phyloP scores from a whole-genome alignment of 495 filamentous ascomycete species.

The Aspergillus affinis region DNA sequence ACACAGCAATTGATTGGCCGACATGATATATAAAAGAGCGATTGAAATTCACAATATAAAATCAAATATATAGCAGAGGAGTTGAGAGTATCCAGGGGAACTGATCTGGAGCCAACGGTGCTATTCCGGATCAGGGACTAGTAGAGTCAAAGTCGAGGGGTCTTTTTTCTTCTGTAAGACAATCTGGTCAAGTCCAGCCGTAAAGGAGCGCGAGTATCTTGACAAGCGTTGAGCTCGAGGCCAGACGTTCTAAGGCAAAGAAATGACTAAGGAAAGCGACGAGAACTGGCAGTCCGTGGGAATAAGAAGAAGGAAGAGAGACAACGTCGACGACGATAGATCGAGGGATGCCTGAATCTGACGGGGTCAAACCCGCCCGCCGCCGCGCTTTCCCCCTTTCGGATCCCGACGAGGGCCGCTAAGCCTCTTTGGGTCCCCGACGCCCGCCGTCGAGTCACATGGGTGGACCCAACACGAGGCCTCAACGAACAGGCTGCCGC shows the following conservation, averaged over 20 bases:
- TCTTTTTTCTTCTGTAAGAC: slow-evolving; percentile 1
- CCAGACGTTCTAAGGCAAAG: neutral
- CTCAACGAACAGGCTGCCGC: neutral
- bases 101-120: slow-evolving; percentile 1
- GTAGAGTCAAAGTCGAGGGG: neutral
- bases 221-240: neutral
- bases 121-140: slow-evolving; percentile 8
- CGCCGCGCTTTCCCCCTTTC: slow-evolving; percentile 3
- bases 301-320: neutral
- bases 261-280: neutral
- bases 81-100: neutral
- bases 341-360: slow-evolving; percentile 11
- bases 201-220: neutral
- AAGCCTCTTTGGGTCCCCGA: slow-evolving; percentile 14
- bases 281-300: neutral
- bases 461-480: neutral
- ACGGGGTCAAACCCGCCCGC: slow-evolving; percentile 1
- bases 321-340: neutral
- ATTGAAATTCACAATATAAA: neutral
- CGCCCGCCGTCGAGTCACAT: neutral
- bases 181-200: neutral
- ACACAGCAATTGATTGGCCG: slow-evolving; percentile 23
- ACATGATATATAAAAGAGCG: slow-evolving; percentile 15
- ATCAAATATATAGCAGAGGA: neutral
- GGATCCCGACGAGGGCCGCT: slow-evolving; percentile 12